A percentile compares a stretch with the other conserved stretches of the same genome.
Evolutionary conservation across 2,329 filamentous ascomycete species (phyloP).

Genomic region (Ophiostoma quercus): DNA sequence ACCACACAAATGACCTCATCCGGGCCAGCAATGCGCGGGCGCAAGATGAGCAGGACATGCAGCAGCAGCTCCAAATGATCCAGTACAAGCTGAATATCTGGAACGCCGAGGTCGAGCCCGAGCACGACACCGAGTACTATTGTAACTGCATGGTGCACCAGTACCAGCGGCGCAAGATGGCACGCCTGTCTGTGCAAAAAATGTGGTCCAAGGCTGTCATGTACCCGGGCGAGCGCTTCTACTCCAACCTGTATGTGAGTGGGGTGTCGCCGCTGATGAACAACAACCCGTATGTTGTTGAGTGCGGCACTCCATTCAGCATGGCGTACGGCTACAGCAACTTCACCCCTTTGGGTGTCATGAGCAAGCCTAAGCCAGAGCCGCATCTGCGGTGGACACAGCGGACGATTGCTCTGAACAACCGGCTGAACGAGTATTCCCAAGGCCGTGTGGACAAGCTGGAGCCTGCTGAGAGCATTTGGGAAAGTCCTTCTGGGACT

Average conservation of each 20-base stretch:
- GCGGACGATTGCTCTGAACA: conserved; percentile 19
- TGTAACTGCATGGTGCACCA: conserved; percentile 40
- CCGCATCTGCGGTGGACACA: conserved; percentile 18
- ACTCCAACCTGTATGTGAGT: conserved; percentile 24
- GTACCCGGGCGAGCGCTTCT: conserved; percentile 39
- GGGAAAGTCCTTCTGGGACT: conserved; percentile 13
- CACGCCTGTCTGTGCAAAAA: conserved; percentile 37
- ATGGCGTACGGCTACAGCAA: not conserved
- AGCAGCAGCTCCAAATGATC: conserved; percentile 38
- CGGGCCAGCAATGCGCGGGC: conserved; percentile 15
- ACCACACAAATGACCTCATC: conserved; percentile 19
- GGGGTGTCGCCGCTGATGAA: conserved; percentile 25
- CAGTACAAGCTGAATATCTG: conserved; percentile 40
- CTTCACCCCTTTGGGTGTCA: not conserved
- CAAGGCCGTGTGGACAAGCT: conserved; percentile 19
- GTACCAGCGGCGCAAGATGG: conserved; percentile 36
- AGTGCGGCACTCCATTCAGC: conserved; percentile 15
- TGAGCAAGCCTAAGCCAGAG: not conserved
- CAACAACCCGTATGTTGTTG: conserved; percentile 17
- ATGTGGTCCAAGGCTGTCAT: conserved; percentile 44
- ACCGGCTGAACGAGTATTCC: conserved; percentile 21
- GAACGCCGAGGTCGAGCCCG: conserved; percentile 44
- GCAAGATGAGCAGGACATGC: conserved; percentile 38
- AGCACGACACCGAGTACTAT: conserved; percentile 39
- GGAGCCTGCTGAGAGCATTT: conserved; percentile 23